phyloP scores from a whole-genome alignment of 768 basidiomycete genomes.

The Crassisporium funariophilum region DNA sequence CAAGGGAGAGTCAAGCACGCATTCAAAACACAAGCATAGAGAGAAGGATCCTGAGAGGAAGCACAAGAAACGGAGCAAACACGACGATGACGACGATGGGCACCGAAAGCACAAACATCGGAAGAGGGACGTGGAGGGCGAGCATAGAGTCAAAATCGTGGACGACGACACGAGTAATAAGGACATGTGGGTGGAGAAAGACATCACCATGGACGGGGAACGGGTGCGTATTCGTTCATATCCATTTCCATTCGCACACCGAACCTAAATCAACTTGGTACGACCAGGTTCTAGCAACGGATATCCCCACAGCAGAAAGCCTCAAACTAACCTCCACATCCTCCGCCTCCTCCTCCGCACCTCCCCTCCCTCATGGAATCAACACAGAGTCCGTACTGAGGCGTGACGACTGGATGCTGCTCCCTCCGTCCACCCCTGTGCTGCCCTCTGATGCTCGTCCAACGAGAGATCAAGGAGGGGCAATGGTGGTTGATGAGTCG shows the following conservation, averaged over 20 bases:
- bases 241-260: conserved; percentile 10
- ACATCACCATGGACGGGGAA: conserved; percentile 77
- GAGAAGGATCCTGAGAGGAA: conserved; percentile 38
- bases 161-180: conserved; percentile 79
- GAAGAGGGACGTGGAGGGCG: conserved; percentile 41
- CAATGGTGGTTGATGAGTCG: conserved; percentile 43
- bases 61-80: conserved; percentile 27
- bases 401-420: conserved; percentile 91
- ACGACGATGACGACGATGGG: conserved; percentile 31
- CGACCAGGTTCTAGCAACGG: conserved; percentile 64
- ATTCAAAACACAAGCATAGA: conserved; percentile 47
- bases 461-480: conserved; percentile 24
- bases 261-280: conserved; percentile 2
- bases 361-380: conserved; percentile 47
- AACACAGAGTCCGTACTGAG: conserved; percentile 53
- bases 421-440: conserved; percentile 37
- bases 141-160: conserved; percentile 48
- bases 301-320: conserved; percentile 76
- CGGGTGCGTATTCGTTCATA: conserved; percentile 47
- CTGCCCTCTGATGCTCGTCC: conserved; percentile 23
- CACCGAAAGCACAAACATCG: conserved; percentile 49
- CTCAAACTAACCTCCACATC: conserved; percentile 70
- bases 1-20: conserved; percentile 41
- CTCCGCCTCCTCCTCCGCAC: conserved; percentile 42
- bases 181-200: conserved; percentile 88